Percentiles rank a stretch among this genome's conserved stretches.
Evolutionary conservation across 2,329 filamentous ascomycete genomes (phyloP).

Genomic region (Colletotrichum sp.): DNA sequence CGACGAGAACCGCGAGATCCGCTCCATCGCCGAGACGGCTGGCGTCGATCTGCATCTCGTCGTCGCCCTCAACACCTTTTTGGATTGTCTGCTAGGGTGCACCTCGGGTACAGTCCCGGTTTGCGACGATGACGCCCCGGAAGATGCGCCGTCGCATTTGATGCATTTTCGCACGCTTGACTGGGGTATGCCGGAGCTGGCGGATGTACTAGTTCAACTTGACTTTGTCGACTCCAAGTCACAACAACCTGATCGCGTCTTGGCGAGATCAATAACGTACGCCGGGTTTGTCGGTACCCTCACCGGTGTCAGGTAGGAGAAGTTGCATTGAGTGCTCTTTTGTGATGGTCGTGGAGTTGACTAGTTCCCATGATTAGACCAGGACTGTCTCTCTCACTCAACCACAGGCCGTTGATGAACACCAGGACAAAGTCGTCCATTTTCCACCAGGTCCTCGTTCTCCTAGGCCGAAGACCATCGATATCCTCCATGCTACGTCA

Average conservation of each 20-base stretch:
- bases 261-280: constrained; percentile 54
- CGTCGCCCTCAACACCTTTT: constrained; percentile 62
- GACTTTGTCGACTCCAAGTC: constrained; percentile 46
- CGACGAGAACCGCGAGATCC: constrained; percentile 64
- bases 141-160: constrained; percentile 34
- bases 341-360: neutral
- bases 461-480: constrained; percentile 57
- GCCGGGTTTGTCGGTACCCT: constrained; percentile 56
- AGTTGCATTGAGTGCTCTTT: neutral
- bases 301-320: constrained; percentile 48
- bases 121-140: neutral
- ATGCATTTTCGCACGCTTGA: constrained; percentile 59
- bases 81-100: constrained; percentile 67
- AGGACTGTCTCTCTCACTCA: constrained; percentile 50
- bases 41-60: constrained; percentile 61
- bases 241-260: constrained; percentile 34
- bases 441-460: constrained; percentile 57
- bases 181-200: constrained; percentile 57
- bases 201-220: constrained; percentile 53
- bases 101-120: constrained; percentile 50
- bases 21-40: constrained; percentile 53
- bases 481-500: constrained; percentile 56
- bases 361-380: constrained; percentile 27
- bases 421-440: constrained; percentile 40
- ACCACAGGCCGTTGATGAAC: constrained; percentile 55